Evolutionary conservation across 2,329 filamentous ascomycete genomes (phyloP).

Genomic region (Ceratocystis albifundus): DNA sequence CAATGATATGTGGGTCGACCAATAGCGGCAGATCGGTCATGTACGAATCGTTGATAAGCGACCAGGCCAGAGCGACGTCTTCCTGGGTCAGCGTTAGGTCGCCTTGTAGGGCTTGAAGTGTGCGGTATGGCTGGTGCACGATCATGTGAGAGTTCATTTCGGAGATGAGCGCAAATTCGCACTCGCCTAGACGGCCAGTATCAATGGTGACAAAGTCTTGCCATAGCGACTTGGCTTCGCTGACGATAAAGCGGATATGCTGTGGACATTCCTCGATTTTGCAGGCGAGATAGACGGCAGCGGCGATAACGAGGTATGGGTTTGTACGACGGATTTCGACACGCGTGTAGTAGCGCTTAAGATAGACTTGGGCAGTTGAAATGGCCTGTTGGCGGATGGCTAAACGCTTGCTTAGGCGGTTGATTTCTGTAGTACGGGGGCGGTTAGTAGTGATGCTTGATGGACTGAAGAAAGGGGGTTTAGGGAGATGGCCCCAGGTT

Average conservation of each 20-base stretch:
- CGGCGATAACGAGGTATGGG: slow-evolving; percentile 84
- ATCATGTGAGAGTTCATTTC: slow-evolving; percentile 86
- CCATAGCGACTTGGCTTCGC: slow-evolving; percentile 77
- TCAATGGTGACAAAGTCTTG: slow-evolving; percentile 66
- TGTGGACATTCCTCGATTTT: slow-evolving; percentile 98
- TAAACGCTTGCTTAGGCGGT: slow-evolving; percentile 72
- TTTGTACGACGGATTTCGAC: slow-evolving; percentile 89
- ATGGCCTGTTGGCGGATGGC: slow-evolving; percentile 80
- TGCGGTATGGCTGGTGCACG: slow-evolving; percentile 81
- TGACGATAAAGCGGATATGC: slow-evolving; percentile 82
- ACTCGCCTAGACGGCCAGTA: slow-evolving; percentile 77
- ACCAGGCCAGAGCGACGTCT: slow-evolving; percentile 65
- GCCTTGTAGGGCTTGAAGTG: slow-evolving; percentile 56
- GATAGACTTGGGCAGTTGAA: slow-evolving; percentile 87
- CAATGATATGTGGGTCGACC: slow-evolving; percentile 74
- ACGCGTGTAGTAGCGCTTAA: slow-evolving; percentile 84
- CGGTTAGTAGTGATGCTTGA: slow-evolving; percentile 3
- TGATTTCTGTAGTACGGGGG: slow-evolving; percentile 48
- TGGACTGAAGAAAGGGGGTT: background rate
- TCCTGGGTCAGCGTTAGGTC: slow-evolving; percentile 64
- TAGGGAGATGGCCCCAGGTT: background rate
- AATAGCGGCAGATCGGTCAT: slow-evolving; percentile 83
- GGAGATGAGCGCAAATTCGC: slow-evolving; percentile 84
- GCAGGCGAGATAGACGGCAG: slow-evolving; percentile 85
- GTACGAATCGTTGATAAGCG: slow-evolving; percentile 83